phyloP scores from a whole-genome alignment of 1,284 basidiomycete genomes.

The Fomitopsis pinicola region DNA sequence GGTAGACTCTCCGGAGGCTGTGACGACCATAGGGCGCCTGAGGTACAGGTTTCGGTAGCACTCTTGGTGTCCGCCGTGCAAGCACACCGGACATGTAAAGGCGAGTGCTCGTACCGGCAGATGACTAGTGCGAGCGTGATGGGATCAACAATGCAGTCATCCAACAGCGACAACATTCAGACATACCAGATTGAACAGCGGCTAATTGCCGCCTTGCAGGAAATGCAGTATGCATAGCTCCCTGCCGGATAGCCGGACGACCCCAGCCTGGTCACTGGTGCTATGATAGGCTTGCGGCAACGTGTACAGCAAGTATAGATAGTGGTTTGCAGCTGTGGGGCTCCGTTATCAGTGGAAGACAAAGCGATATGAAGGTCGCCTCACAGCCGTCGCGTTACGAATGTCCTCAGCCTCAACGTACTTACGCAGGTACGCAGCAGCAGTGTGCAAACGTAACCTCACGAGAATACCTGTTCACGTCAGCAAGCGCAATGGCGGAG shows the following conservation, averaged over 20 bases:
- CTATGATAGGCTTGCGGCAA: constrained; percentile 55
- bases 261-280: constrained; percentile 6
- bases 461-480: constrained; percentile 51
- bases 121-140: constrained; percentile 38
- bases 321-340: constrained; percentile 54
- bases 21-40: constrained; percentile 42
- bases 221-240: constrained; percentile 40
- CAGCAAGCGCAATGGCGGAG: background rate
- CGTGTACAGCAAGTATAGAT: constrained; percentile 63
- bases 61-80: constrained; percentile 72
- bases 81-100: constrained; percentile 68
- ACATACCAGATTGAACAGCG: constrained; percentile 70
- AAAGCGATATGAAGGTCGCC: constrained; percentile 11
- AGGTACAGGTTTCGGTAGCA: constrained; percentile 67
- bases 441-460: constrained; percentile 54
- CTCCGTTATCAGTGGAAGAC: background rate
- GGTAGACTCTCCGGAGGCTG: constrained; percentile 2
- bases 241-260: constrained; percentile 27
- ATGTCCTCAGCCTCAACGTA: constrained; percentile 48
- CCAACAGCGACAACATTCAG: background rate
- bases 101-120: constrained; percentile 65
- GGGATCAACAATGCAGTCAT: background rate
- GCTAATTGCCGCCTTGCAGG: constrained; percentile 46
- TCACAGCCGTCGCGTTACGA: constrained; percentile 46
- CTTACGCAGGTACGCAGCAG: constrained; percentile 70